These are phyloP conservation scores for Sporisorium sorghi DNA, from an alignment of 1,284 basidiomycete genomes.

Conservation along the genomic window DNA sequence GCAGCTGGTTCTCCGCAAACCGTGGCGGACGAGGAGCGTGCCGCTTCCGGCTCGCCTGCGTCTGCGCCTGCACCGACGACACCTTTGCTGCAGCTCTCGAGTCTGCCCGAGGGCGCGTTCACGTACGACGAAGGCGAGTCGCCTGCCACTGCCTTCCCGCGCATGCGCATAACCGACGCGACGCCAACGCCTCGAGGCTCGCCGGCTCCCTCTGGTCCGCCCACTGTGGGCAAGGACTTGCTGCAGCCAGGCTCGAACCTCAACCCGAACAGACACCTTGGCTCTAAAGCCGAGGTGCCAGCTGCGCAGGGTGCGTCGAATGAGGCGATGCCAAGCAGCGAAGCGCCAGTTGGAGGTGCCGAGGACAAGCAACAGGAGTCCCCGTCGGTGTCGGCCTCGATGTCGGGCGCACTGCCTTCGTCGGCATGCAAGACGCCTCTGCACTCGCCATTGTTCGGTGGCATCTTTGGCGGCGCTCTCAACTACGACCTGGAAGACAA, in stretches of 20 bases:
- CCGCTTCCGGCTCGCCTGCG: slow-evolving; percentile 33
- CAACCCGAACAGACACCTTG: slow-evolving; percentile 17
- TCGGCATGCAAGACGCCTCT: slow-evolving; percentile 60
- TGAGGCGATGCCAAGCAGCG: slow-evolving; percentile 11
- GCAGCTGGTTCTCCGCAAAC: slow-evolving; percentile 19
- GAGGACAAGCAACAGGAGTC: slow-evolving; percentile 15
- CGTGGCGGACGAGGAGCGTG: slow-evolving; percentile 6
- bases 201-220: slow-evolving; percentile 40
- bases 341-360: background rate
- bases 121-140: slow-evolving; percentile 45
- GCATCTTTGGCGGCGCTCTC: slow-evolving; percentile 56
- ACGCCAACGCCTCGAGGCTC: slow-evolving; percentile 58
- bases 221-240: slow-evolving; percentile 34
- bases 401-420: slow-evolving; percentile 47
- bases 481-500: slow-evolving; percentile 56
- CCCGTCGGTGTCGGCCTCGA: slow-evolving; percentile 9
- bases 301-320: background rate
- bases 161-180: slow-evolving; percentile 61
- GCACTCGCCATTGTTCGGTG: slow-evolving; percentile 61
- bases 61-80: slow-evolving; percentile 42
- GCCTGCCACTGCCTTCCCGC: slow-evolving; percentile 55
- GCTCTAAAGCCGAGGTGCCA: background rate
- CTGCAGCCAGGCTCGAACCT: slow-evolving; percentile 27
- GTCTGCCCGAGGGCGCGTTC: slow-evolving; percentile 21
- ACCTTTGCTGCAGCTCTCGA: slow-evolving; percentile 30